Conservation (phyloP, 768 basidiomycete species). For the Panaeolus cyanescens region DNA sequence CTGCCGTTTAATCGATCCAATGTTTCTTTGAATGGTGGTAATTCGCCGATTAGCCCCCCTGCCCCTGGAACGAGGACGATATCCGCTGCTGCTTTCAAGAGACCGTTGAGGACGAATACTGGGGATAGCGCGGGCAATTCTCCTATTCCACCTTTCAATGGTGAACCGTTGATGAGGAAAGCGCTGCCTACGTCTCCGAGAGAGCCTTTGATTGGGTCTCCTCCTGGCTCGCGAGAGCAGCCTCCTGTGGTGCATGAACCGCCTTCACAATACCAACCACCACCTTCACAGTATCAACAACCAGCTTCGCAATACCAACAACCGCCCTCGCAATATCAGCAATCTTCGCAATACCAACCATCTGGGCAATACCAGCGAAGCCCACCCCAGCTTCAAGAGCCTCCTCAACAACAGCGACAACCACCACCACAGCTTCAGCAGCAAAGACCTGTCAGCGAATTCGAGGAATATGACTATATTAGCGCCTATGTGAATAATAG, state of each 20-base stretch:
- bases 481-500: conserved; percentile 48
- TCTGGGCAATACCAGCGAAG: no score
- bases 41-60: conserved; percentile 15
- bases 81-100: conserved; percentile 73
- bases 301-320: neutral
- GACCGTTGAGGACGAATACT: conserved; percentile 33
- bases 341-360: conserved; percentile 5
- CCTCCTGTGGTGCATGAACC: neutral
- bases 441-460: neutral
- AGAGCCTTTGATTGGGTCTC: conserved; percentile 6
- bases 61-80: conserved; percentile 57
- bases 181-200: conserved; percentile 44
- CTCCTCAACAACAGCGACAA: neutral
- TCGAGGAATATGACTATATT: conserved; percentile 56
- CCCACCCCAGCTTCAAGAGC: neutral
- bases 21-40: neutral
- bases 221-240: neutral
- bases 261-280: neutral
- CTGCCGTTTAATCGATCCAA: conserved; percentile 8
- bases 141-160: conserved; percentile 1
- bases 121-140: conserved; percentile 22
- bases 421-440: neutral
- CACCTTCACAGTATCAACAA: conserved; percentile 5
- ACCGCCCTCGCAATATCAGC: neutral
- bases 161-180: conserved; percentile 41